These are phyloP conservation scores for Calonectria leucothoes DNA, from an alignment of 2,329 filamentous ascomycete genomes.

Conservation along the genomic window DNA sequence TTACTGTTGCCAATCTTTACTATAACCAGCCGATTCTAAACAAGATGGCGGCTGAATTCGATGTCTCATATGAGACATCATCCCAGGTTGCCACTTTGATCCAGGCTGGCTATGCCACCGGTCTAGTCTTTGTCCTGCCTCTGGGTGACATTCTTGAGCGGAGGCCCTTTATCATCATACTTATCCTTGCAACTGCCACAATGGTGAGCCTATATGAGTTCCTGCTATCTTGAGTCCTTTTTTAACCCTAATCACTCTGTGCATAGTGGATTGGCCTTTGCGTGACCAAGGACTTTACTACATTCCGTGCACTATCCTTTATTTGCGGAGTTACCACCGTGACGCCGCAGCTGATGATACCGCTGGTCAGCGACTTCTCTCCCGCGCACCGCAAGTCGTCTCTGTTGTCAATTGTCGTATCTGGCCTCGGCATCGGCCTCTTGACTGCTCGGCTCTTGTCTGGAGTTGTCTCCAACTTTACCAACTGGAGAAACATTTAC, in stretches of 20 bases:
- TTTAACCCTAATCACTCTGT: not conserved
- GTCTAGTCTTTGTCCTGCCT: conserved; percentile 80
- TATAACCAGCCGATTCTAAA: conserved; percentile 86
- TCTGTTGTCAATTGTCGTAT: conserved; percentile 79
- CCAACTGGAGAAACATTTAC: conserved; percentile 81
- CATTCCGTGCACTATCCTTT: conserved; percentile 78
- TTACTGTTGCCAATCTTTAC: conserved; percentile 85
- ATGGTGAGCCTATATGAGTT: conserved; percentile 59
- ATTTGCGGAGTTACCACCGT: conserved; percentile 82
- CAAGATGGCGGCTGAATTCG: conserved; percentile 77
- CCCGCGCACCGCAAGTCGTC: conserved; percentile 75
- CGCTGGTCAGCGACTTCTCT: conserved; percentile 82
- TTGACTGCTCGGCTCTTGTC: conserved; percentile 81
- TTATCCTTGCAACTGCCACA: conserved; percentile 76
- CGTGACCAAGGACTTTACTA: conserved; percentile 71
- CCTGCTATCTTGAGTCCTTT: too few relatives aligned
- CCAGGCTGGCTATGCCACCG: conserved; percentile 82
- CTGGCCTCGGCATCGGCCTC: conserved; percentile 80
- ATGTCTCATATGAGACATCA: conserved; percentile 76
- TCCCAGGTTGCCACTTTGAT: conserved; percentile 78
- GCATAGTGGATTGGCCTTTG: conserved; percentile 76
- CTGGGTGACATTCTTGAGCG: conserved; percentile 77
- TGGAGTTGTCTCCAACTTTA: conserved; percentile 79
- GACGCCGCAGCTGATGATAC: conserved; percentile 84
- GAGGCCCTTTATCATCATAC: conserved; percentile 74